Percentiles rank a stretch among this genome's conserved stretches.
Evolutionary conservation across 1,284 basidiomycete species (phyloP).

Genomic region (Boletus calvinii): DNA sequence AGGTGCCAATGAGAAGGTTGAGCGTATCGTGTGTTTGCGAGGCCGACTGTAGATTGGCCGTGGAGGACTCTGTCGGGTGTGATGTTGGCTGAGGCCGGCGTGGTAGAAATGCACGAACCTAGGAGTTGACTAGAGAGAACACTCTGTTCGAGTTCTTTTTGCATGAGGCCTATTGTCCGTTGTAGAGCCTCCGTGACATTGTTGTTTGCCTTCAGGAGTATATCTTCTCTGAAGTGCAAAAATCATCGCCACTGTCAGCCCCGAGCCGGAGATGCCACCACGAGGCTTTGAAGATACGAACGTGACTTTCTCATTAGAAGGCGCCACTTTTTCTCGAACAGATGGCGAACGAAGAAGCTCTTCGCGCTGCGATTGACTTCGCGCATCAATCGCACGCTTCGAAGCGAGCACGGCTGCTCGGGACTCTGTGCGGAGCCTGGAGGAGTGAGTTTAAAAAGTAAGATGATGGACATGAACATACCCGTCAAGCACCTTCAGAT

Average conservation of each 20-base stretch:
- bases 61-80: slow-evolving; percentile 67
- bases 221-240: slow-evolving; percentile 62
- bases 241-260: slow-evolving; percentile 1
- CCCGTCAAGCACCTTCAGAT: slow-evolving; percentile 48
- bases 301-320: slow-evolving; percentile 54
- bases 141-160: slow-evolving; percentile 86
- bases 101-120: slow-evolving; percentile 46
- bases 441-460: slow-evolving; percentile 23
- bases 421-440: slow-evolving; percentile 59
- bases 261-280: neutral
- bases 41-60: slow-evolving; percentile 70
- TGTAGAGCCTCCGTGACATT: slow-evolving; percentile 86
- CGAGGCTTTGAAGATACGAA: slow-evolving; percentile 34
- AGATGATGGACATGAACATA: slow-evolving; percentile 35
- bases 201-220: slow-evolving; percentile 82
- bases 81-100: neutral
- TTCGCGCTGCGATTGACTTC: slow-evolving; percentile 55
- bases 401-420: slow-evolving; percentile 67
- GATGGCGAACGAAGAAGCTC: slow-evolving; percentile 59
- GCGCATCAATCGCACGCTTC: slow-evolving; percentile 67
- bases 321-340: slow-evolving; percentile 42
- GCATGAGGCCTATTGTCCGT: slow-evolving; percentile 83
- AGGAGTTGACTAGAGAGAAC: slow-evolving; percentile 85
- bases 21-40: slow-evolving; percentile 80
- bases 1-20: slow-evolving; percentile 70